phyloP scores from a whole-genome alignment of 2,329 filamentous ascomycete species.

The Penicillium sp. region DNA sequence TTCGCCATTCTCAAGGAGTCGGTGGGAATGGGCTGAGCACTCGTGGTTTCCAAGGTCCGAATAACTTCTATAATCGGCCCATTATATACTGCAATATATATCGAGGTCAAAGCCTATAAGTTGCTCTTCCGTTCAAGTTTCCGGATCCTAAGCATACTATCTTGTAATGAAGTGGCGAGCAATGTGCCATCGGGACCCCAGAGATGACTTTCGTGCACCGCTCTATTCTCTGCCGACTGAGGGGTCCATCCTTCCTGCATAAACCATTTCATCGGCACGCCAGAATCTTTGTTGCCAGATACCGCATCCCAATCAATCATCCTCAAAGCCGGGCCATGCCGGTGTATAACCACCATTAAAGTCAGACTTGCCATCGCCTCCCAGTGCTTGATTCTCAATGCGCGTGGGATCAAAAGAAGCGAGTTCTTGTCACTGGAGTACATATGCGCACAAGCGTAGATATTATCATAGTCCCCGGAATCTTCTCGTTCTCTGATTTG shows the following conservation, averaged over 20 bases:
- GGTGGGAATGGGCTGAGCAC: no score
- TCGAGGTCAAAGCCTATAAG: no score
- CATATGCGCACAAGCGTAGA: constrained; percentile 58
- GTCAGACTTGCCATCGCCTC: constrained; percentile 48
- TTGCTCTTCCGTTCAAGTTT: constrained; percentile 18
- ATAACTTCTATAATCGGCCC: no score
- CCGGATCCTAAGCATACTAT: constrained; percentile 46
- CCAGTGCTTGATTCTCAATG: constrained; percentile 44
- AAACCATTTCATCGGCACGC: constrained; percentile 45
- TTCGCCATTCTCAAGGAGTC: no score
- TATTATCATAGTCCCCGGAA: constrained; percentile 46
- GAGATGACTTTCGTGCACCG: constrained; percentile 48
- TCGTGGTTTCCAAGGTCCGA: no score
- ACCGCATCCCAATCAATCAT: constrained; percentile 40
- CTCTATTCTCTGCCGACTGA: constrained; percentile 46
- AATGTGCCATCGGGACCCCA: constrained; percentile 46
- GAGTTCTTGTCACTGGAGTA: constrained; percentile 58
- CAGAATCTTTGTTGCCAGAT: constrained; percentile 10
- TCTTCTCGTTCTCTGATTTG: constrained; percentile 26
- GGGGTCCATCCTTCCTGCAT: constrained; percentile 50
- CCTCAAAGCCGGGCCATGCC: constrained; percentile 38
- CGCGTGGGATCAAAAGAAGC: constrained; percentile 52
- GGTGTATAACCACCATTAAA: constrained; percentile 51
- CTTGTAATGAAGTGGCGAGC: constrained; percentile 50
- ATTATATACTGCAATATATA: not conserved